Evolutionary conservation across 139 green algal genomes (phyloP).

Genomic region (Pedinophyceae sp.): DNA sequence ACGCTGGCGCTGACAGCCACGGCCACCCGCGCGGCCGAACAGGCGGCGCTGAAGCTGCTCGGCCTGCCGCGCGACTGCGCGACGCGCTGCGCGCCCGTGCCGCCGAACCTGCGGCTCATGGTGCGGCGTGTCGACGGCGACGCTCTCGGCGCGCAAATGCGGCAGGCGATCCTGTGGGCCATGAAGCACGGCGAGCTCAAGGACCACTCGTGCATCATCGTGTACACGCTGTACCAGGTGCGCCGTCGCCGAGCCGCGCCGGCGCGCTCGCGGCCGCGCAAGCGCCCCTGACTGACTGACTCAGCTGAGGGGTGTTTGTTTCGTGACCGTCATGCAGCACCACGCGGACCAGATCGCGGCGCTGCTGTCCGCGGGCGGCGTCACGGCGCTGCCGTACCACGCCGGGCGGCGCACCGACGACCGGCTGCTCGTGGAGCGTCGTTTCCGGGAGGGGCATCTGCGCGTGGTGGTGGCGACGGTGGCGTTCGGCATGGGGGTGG

Average conservation of each 20-base stretch:
- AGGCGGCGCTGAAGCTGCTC: slow-evolving; percentile 19
- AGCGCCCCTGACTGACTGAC: too few species aligned
- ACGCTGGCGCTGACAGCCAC: slow-evolving; percentile 83
- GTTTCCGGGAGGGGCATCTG: slow-evolving; percentile 32
- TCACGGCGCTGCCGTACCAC: slow-evolving; percentile 51
- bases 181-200: slow-evolving; percentile 26
- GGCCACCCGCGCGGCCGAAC: slow-evolving; percentile 49
- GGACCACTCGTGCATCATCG: not conserved
- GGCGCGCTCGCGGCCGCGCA: not conserved
- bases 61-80: slow-evolving; percentile 26
- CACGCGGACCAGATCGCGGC: slow-evolving; percentile 45
- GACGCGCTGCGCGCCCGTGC: slow-evolving; percentile 10
- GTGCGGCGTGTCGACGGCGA: slow-evolving; percentile 13
- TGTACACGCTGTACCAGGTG: not conserved
- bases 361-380: slow-evolving; percentile 25
- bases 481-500: slow-evolving; percentile 63
- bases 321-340: slow-evolving; percentile 47
- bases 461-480: slow-evolving; percentile 53
- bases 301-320: too few species aligned
- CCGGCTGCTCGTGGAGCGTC: slow-evolving; percentile 26
- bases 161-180: slow-evolving; percentile 12
- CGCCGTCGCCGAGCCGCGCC: not conserved
- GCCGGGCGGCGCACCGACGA: slow-evolving; percentile 28
- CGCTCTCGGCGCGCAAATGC: slow-evolving; percentile 1
- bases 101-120: slow-evolving; percentile 55